Conservation (phyloP, 352 stramenopile species). For the Thalassiosira oceanica region DNA sequence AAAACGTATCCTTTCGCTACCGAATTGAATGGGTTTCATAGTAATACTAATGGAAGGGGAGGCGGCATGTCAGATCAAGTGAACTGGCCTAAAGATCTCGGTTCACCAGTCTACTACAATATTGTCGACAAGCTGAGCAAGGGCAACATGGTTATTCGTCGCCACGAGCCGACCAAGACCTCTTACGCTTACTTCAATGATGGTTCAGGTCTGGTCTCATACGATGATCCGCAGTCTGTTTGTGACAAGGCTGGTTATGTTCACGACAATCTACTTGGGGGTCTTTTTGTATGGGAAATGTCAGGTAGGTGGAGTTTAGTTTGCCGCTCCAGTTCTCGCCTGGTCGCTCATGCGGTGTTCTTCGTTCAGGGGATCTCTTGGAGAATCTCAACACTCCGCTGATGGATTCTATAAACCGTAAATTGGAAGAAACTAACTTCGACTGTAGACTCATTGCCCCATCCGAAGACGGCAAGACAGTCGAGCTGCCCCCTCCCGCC, state of each 20-base stretch:
- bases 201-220: constrained; percentile 44
- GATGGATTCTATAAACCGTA: constrained; percentile 45
- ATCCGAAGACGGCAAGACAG: constrained; percentile 19
- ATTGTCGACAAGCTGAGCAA: constrained; percentile 41
- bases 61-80: constrained; percentile 16
- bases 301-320: too few relatives aligned
- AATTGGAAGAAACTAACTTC: constrained; percentile 55
- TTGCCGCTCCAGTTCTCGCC: too few relatives aligned
- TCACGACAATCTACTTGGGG: constrained; percentile 32
- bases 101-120: constrained; percentile 40
- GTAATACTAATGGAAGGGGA: constrained; percentile 8
- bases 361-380: constrained; percentile 42
- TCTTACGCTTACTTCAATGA: constrained; percentile 53
- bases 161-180: constrained; percentile 41
- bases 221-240: constrained; percentile 42
- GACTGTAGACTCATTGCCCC: constrained; percentile 24
- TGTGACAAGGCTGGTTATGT: constrained; percentile 54
- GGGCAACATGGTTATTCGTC: constrained; percentile 22
- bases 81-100: constrained; percentile 40
- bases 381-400: constrained; percentile 33
- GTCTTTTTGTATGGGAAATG: constrained; percentile 54
- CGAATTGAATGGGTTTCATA: constrained; percentile 23
- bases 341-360: too few relatives aligned
- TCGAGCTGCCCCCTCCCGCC: constrained; percentile 22
- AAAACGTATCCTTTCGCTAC: constrained; percentile 22